phyloP scores from a whole-genome alignment of 305 asterid genomes.

The Fraxinus dipetala region DNA sequence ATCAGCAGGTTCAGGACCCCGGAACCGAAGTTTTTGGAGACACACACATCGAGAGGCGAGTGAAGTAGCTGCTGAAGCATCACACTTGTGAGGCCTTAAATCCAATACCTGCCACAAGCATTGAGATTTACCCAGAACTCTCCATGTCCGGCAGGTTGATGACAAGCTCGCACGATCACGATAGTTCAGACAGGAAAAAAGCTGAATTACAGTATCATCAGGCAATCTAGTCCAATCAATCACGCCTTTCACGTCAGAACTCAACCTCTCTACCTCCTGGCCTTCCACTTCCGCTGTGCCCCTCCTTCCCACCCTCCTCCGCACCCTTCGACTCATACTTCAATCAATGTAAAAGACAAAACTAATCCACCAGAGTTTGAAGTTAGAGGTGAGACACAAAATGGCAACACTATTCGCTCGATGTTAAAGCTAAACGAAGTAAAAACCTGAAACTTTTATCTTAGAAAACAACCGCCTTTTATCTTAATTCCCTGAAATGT shows the following conservation, averaged over 20 bases:
- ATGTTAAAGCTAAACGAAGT: constrained; percentile 8
- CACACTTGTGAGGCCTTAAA: constrained; percentile 69
- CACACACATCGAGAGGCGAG: constrained; percentile 63
- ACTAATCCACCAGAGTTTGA: constrained; percentile 13
- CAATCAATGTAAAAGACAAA: constrained; percentile 14
- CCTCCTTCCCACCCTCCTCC: constrained; percentile 57
- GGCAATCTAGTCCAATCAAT: constrained; percentile 85
- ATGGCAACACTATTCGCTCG: constrained; percentile 4
- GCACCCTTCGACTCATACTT: constrained; percentile 70
- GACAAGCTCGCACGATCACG: constrained; percentile 88
- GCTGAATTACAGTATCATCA: constrained; percentile 69
- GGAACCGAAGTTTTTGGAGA: constrained; percentile 73
- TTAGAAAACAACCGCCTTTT: neutral
- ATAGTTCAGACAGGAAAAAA: constrained; percentile 63
- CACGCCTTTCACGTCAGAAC: constrained; percentile 36
- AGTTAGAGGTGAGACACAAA: neutral
- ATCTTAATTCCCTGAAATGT: neutral
- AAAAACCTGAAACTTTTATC: neutral
- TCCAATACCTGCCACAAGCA: constrained; percentile 75
- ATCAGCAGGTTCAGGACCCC: constrained; percentile 79
- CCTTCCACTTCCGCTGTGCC: constrained; percentile 49
- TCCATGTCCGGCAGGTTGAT: constrained; percentile 79
- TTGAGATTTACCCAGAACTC: constrained; percentile 55
- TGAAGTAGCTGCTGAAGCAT: constrained; percentile 48
- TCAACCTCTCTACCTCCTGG: constrained; percentile 35